These are phyloP conservation scores for Byssothecium circinans DNA, from an alignment of 2,329 filamentous ascomycete species.

Conservation along the genomic window DNA sequence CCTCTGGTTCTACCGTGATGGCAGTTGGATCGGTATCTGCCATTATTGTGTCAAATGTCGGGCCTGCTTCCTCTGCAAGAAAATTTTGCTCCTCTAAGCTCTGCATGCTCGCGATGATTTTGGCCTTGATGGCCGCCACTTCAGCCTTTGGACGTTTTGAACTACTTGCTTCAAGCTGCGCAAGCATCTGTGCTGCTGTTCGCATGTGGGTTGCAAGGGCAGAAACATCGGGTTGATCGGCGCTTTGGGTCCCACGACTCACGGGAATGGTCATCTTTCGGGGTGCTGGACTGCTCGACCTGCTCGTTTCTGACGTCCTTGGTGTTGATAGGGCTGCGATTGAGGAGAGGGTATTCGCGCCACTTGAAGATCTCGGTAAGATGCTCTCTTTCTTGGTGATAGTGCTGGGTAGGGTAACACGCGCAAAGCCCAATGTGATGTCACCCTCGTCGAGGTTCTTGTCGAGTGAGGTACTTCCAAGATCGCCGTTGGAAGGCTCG, in stretches of 20 bases:
- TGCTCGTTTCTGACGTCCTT: constrained; percentile 68
- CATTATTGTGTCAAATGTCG: constrained; percentile 82
- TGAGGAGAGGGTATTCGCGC: constrained; percentile 62
- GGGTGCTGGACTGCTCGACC: constrained; percentile 67
- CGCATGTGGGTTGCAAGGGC: constrained; percentile 85
- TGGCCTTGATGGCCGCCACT: constrained; percentile 79
- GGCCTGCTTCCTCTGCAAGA: constrained; percentile 69
- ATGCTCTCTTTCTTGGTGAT: constrained; percentile 4
- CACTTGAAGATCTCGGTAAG: constrained; percentile 62
- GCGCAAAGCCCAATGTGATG: constrained; percentile 33
- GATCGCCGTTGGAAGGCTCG: constrained; percentile 76
- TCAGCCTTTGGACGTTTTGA: constrained; percentile 78
- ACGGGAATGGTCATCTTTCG: constrained; percentile 64
- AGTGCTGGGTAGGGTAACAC: constrained; percentile 30
- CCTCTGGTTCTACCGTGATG: constrained; percentile 53
- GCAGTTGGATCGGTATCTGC: constrained; percentile 65
- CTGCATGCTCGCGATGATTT: constrained; percentile 90
- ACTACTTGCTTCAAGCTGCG: constrained; percentile 77
- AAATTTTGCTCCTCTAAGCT: constrained; percentile 84
- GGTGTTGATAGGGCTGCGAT: constrained; percentile 65
- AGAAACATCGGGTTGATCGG: constrained; percentile 78
- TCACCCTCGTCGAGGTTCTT: constrained; percentile 56
- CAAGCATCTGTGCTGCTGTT: constrained; percentile 83
- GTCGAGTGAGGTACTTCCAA: constrained; percentile 72
- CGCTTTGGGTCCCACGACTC: constrained; percentile 54